Evolutionary conservation across 805 yeast species (phyloP).

Genomic region (Hanseniaspora mollemarum): DNA sequence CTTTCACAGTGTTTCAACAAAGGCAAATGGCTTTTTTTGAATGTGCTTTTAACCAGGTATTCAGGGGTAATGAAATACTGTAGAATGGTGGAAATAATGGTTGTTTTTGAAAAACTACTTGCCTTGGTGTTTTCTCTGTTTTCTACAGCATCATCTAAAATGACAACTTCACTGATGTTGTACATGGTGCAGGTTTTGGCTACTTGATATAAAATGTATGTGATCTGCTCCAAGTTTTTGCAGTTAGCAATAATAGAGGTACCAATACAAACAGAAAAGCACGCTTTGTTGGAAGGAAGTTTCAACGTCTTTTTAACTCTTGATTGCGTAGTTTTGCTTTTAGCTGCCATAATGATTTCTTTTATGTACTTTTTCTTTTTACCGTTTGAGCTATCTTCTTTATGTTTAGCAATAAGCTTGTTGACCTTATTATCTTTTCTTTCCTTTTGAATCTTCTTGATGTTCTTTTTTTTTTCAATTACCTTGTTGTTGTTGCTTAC

Average conservation of each 20-base stretch:
- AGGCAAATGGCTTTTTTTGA: constrained; percentile 36
- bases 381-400: neutral
- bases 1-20: constrained; percentile 53
- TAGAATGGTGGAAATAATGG: constrained; percentile 54
- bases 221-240: constrained; percentile 57
- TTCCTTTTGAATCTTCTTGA: constrained; percentile 6
- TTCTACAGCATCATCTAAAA: constrained; percentile 42
- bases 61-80: constrained; percentile 81
- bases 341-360: neutral
- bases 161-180: constrained; percentile 61
- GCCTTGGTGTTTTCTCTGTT: constrained; percentile 19
- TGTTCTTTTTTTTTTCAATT: constrained; percentile 10
- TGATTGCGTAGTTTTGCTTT: neutral
- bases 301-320: constrained; percentile 17
- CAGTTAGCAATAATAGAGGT: constrained; percentile 54
- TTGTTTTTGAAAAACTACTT: constrained; percentile 30
- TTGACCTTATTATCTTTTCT: constrained; percentile 2
- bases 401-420: neutral
- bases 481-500: constrained; percentile 12
- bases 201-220: constrained; percentile 62
- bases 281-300: constrained; percentile 20
- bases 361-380: neutral
- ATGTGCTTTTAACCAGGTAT: constrained; percentile 55
- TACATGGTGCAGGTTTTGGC: constrained; percentile 63
- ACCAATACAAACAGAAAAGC: constrained; percentile 61